Evolutionary conservation across 2,329 filamentous ascomycete species (phyloP).

Genomic region (Alternaria arborescens): DNA sequence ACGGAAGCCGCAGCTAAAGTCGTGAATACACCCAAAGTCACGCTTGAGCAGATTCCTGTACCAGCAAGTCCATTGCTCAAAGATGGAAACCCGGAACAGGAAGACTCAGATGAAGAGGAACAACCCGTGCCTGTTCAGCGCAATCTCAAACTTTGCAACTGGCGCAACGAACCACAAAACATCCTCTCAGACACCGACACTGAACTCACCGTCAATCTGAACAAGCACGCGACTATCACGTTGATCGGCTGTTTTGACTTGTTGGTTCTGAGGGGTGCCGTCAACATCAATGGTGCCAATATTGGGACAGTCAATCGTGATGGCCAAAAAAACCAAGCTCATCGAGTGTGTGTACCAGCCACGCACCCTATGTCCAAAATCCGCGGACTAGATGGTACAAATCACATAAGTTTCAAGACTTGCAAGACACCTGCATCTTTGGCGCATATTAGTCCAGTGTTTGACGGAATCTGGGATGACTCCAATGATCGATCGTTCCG

Average conservation of each 20-base stretch:
- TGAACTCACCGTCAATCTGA: slow-evolving; percentile 38
- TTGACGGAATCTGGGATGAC: slow-evolving; percentile 72
- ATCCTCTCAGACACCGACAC: slow-evolving; percentile 35
- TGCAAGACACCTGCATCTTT: slow-evolving; percentile 63
- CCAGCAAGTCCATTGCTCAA: slow-evolving; percentile 28
- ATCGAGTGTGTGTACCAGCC: slow-evolving; percentile 70
- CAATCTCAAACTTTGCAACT: slow-evolving; percentile 44
- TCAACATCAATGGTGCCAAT: slow-evolving; percentile 72
- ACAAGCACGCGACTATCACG: slow-evolving; percentile 48
- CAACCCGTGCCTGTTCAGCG: slow-evolving; percentile 20
- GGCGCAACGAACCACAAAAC: slow-evolving; percentile 34
- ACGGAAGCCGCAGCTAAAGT: slow-evolving; percentile 29
- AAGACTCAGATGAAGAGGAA: slow-evolving; percentile 31
- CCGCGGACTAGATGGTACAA: slow-evolving; percentile 61
- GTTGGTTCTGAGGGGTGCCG: slow-evolving; percentile 66
- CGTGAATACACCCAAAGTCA: slow-evolving; percentile 18
- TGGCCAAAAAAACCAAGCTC: slow-evolving; percentile 22
- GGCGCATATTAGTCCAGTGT: slow-evolving; percentile 70
- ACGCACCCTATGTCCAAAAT: slow-evolving; percentile 76
- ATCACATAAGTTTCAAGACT: slow-evolving; percentile 57
- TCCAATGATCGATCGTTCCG: slow-evolving; percentile 39
- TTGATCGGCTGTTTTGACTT: slow-evolving; percentile 73
- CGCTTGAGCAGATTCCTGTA: slow-evolving; percentile 21
- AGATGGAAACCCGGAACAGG: slow-evolving; percentile 24
- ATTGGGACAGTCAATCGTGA: slow-evolving; percentile 57